These are phyloP conservation scores for Ploettnerulaceae sp. DNA, from an alignment of 2,329 filamentous ascomycete genomes.

Conservation along the genomic window DNA sequence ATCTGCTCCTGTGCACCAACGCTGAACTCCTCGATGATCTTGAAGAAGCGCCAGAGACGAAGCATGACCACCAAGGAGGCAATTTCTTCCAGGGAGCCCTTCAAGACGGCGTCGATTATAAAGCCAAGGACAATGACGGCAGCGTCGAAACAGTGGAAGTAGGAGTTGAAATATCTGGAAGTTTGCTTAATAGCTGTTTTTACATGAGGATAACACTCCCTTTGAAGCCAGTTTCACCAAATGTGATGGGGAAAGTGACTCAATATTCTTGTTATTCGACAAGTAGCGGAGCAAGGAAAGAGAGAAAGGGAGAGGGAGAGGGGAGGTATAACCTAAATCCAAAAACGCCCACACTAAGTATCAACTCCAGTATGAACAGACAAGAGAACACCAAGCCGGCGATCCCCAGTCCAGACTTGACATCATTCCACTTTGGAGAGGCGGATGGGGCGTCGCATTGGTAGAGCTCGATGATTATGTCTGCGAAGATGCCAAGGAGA, in stretches of 20 bases:
- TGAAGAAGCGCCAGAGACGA: conserved; percentile 64
- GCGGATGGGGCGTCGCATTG: conserved; percentile 39
- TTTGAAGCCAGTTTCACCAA: too few species aligned
- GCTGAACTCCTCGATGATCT: conserved; percentile 65
- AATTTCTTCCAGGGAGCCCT: conserved; percentile 57
- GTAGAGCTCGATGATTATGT: conserved; percentile 46
- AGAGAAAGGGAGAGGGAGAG: neutral
- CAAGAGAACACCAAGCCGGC: conserved; percentile 56
- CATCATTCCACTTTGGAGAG: conserved; percentile 33
- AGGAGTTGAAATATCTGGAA: conserved; percentile 49
- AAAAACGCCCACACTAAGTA: conserved; percentile 56
- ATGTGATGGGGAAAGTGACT: neutral
- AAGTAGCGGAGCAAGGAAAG: neutral
- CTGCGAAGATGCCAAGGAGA: conserved; percentile 47
- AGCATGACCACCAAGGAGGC: conserved; percentile 62
- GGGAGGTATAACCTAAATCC: conserved; percentile 43
- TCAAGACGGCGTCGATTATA: conserved; percentile 54
- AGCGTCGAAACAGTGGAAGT: conserved; percentile 62
- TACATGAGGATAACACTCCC: too few species aligned
- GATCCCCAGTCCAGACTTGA: conserved; percentile 43
- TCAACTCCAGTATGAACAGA: conserved; percentile 60
- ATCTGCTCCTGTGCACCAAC: conserved; percentile 58
- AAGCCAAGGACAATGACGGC: conserved; percentile 58
- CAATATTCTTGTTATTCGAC: neutral
- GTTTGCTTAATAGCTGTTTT: too few species aligned